Evolutionary conservation across 176 grass and related monocot genomes (phyloP).

Genomic region (Hyparrhenia diplandra): DNA sequence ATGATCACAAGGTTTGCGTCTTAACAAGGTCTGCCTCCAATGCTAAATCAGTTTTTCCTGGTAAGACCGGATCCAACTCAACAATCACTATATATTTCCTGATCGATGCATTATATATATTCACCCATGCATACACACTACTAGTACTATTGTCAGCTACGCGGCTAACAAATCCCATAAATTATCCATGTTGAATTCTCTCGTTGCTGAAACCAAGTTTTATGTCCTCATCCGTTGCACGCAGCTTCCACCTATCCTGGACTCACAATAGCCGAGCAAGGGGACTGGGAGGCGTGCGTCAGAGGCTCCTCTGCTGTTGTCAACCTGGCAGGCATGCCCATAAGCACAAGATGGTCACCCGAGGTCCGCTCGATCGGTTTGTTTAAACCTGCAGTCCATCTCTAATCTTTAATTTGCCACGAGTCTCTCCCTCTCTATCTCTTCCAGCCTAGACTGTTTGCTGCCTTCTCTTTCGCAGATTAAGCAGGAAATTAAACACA

Average conservation of each 20-base stretch:
- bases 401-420: not conserved
- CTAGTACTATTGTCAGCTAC: not conserved
- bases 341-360: constrained; percentile 89
- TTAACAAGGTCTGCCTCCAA: constrained; percentile 69
- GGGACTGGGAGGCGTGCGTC: constrained; percentile 66
- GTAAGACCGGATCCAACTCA: constrained; percentile 38
- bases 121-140: not conserved
- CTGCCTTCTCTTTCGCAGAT: constrained; percentile 37
- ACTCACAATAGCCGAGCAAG: constrained; percentile 63
- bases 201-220: not conserved
- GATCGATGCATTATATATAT: no score
- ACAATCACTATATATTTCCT: not conserved
- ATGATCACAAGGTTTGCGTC: constrained; percentile 76
- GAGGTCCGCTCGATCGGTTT: constrained; percentile 33
- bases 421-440: not conserved
- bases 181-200: not conserved
- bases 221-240: not conserved
- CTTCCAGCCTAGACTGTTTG: not conserved
- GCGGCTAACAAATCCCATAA: not conserved
- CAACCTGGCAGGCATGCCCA: constrained; percentile 89
- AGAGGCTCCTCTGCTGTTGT: constrained; percentile 69
- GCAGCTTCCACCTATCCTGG: constrained; percentile 55
- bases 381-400: not conserved
- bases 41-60: constrained; percentile 65
- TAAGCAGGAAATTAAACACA: constrained; percentile 86